Base-by-base conservation (phyloP, 331 rosid species). In the Cydonia oblonga region DNA sequence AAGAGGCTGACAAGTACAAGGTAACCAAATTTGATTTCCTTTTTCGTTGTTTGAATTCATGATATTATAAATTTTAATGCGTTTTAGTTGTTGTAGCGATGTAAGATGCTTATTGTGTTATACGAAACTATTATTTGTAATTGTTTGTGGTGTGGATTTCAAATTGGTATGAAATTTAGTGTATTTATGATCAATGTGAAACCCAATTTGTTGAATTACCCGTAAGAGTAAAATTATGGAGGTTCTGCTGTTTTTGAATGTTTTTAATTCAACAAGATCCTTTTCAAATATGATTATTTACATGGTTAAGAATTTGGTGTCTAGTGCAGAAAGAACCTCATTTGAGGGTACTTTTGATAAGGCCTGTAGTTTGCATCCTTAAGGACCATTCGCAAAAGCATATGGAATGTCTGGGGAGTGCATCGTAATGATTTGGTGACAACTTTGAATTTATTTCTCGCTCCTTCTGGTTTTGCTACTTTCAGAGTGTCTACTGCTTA, bases 1-100 rank as follows among this genome's bases (percentile, higher is more conserved):
- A 92, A 25, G 98, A 88, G 72, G 96, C 90, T 49, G 89, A 88
- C 4, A 92, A 92, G 74, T 92, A 92, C 88, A 92, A 90, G 96
- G 98, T 92, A 49, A 16, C 18, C n/a, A 8, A 13, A 49, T 49
- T 49, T 3, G 9, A 49, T 53, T 53, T n/a, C 7, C 10, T 14
- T 15, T 46, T 15, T 46, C 14, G 6, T 42, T 44, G 5, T 6
- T 42, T 6, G 3, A 15, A 3, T 15, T 20, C 52, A 46, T 15
- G 7, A 46, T 46, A 46, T 46, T 7, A 16, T 61, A 19, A 15
- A 46, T 15, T 15, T 15, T 46, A 46, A 15, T 46, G n/a, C n/a
- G n/a, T 15, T 46, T 46, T 46, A 15, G 52, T 46, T 15, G 52
- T 44, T 44, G 52, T 44, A 14, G 19, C 14, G 19, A 14, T 44